Percentiles rank a stretch among this genome's conserved stretches.
phyloP scores from a whole-genome alignment of 345 rosid species.

The Iberis pinnata region DNA sequence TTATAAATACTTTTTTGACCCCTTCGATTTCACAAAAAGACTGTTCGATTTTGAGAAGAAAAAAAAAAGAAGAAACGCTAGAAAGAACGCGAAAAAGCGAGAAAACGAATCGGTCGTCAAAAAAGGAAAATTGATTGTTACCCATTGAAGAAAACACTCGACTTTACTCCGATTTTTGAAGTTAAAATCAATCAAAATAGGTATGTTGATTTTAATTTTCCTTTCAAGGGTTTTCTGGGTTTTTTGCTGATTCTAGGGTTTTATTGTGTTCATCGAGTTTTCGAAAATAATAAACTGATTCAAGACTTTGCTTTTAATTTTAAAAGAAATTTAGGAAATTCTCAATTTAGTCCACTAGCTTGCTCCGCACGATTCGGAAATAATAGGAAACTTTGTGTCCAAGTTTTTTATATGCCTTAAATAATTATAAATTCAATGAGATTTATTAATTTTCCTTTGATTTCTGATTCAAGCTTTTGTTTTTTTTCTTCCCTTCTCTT shows the following conservation, averaged over 20 bases:
- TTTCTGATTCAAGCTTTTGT: not conserved
- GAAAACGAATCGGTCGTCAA: not conserved
- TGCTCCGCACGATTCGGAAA: slow-evolving; percentile 7
- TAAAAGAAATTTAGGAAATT: not conserved
- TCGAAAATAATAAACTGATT: not conserved
- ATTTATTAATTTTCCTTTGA: not conserved
- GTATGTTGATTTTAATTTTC: slow-evolving; percentile 1
- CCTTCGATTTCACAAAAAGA: not conserved
- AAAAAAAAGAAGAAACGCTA: not conserved
- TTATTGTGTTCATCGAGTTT: not conserved
- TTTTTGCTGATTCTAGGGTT: slow-evolving; percentile 12
- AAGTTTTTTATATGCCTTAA: not conserved
- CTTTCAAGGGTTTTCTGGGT: too few relatives aligned
- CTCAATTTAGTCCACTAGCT: not conserved
- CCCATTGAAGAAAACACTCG: not conserved
- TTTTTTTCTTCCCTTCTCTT: not conserved
- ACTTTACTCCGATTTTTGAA: too few relatives aligned
- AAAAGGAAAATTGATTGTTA: not conserved
- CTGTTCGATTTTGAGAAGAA: too few relatives aligned
- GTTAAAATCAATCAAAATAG: not conserved
- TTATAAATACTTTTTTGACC: slow-evolving; percentile 20
- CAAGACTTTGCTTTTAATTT: not conserved
- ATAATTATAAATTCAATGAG: not conserved
- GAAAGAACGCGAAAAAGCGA: not conserved
- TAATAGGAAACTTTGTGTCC: slow-evolving; percentile 15